These are phyloP conservation scores for Raphanus hybrid DNA, from an alignment of 441 rosid species.

Conservation along the genomic window DNA sequence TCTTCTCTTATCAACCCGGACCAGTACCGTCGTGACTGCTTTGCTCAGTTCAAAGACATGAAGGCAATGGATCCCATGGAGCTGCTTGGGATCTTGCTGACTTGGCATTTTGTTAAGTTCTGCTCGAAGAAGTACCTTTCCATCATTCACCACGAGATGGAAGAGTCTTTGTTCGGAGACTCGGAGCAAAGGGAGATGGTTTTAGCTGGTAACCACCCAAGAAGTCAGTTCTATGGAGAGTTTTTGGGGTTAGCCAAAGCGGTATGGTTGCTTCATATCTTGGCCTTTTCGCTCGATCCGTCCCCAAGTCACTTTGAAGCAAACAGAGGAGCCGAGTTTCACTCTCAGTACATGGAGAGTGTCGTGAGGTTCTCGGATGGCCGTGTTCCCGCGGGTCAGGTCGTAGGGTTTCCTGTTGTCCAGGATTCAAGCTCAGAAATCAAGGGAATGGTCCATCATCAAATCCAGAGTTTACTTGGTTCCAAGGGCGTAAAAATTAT, in stretches of 20 bases:
- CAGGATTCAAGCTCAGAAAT: conserved; percentile 87
- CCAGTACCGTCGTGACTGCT: too few relatives aligned
- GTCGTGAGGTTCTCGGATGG: conserved; percentile 60
- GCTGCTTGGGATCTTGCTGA: conserved; percentile 86
- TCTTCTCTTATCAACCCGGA: too few relatives aligned
- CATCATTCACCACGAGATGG: conserved; percentile 90
- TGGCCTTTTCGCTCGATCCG: conserved; percentile 44
- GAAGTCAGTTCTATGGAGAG: conserved; percentile 81
- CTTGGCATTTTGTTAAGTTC: conserved; percentile 86
- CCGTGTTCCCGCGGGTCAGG: conserved; percentile 74
- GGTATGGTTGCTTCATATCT: conserved; percentile 88
- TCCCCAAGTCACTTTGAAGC: too few relatives aligned
- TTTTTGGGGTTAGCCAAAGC: conserved; percentile 81
- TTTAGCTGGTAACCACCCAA: conserved; percentile 72
- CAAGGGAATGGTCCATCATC: conserved; percentile 58
- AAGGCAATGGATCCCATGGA: conserved; percentile 95
- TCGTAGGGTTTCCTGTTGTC: conserved; percentile 86
- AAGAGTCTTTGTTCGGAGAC: conserved; percentile 88
- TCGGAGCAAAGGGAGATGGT: conserved; percentile 74
- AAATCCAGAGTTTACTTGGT: conserved; percentile 83
- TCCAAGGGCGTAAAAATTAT: conserved; percentile 50
- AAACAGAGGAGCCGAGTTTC: too few relatives aligned
- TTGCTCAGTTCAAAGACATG: conserved; percentile 74
- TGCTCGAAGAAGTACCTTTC: conserved; percentile 82
- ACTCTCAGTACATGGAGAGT: too few relatives aligned